Evolutionary conservation across 2,329 filamentous ascomycete species (phyloP), one percentile per base, ranked within the genome.

Genomic region (Ceratocystis huliohia): DNA sequence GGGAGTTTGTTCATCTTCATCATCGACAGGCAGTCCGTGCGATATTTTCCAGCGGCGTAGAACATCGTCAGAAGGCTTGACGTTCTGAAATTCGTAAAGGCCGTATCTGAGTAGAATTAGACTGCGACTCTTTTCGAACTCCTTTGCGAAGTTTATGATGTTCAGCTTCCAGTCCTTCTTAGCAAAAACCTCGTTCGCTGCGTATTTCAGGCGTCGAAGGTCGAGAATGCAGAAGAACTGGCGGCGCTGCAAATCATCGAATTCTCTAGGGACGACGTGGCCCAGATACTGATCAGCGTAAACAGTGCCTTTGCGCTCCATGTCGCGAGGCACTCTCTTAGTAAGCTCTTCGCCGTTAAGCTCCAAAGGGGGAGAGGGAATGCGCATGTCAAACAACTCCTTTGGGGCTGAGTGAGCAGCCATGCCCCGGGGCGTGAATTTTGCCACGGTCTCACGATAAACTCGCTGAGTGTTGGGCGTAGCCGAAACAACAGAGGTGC

Each of bases 151-250:
- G 72, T 84, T 85, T 69, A 82, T 73, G 20, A 85, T 79, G 69
- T 85, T 85, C 65, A 85, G 73, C 73, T 83, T 84, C 83, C 83
- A 85, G 69, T 84, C 82, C 72, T 85, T 85, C 72, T 79, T 81
- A 20, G 75, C 72, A 67, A 85, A 85, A 17, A 85, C 82, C 70
- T 85, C 82, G 70, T 84, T 79, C 33, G 83, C 82, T 5, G 82
- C 80, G 70, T 84, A 84, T 74, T 85, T 85, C 59, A 85, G 77
- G 69, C 83, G 79, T 68, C 83, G 81, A 67, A 85, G 75, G 71
- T 85, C 83, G 70, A 85, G 81, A 69, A 85, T 81, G 72, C 82
- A 85, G 70, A 84, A 85, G 72, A 84, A 85, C 74, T 85, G 83
- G 67, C 82, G 80, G 61, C 81, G 79, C 73, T 85, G 82, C 64